Evolutionary conservation across 768 basidiomycete genomes (phyloP).

Genomic region (Hydnomerulius pinastri): DNA sequence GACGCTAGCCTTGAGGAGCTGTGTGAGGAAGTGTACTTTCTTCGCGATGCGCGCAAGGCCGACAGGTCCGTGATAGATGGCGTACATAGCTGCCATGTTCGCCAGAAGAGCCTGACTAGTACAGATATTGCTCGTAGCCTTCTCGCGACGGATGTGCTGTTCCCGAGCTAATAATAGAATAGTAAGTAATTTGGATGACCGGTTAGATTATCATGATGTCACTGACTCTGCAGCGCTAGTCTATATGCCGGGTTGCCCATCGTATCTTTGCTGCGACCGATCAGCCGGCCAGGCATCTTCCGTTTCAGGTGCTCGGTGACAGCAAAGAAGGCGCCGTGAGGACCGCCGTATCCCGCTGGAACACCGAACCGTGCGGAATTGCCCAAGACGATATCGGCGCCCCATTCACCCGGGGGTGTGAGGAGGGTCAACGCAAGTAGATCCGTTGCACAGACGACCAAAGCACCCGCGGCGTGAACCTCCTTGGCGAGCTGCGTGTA

Average conservation of each 20-base stretch:
- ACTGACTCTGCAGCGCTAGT: conserved; percentile 90
- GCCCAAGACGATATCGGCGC: conserved; percentile 93
- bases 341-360: conserved; percentile 95
- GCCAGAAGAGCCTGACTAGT: conserved; percentile 97
- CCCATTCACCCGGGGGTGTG: conserved; percentile 98
- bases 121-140: conserved; percentile 98
- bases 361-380: conserved; percentile 98
- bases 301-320: conserved; percentile 90
- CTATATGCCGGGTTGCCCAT: conserved; percentile 89
- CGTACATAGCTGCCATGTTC: conserved; percentile 99
- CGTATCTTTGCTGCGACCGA: conserved; percentile 86
- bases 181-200: conserved; percentile 11
- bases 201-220: background rate
- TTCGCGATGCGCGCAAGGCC: conserved; percentile 84
- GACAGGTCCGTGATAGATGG: conserved; percentile 91
- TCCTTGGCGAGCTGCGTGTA: conserved; percentile 63
- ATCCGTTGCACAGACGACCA: conserved; percentile 89
- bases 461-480: conserved; percentile 74
- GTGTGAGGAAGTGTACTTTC: conserved; percentile 89
- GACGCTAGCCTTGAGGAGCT: conserved; percentile 67
- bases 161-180: conserved; percentile 67
- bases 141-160: conserved; percentile 96
- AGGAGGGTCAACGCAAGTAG: conserved; percentile 90
- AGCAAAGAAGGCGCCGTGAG: conserved; percentile 97
- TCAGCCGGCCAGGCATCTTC: conserved; percentile 97